phyloP scores from a whole-genome alignment of 2,329 filamentous ascomycete genomes.

The Colletotrichum sp. region DNA sequence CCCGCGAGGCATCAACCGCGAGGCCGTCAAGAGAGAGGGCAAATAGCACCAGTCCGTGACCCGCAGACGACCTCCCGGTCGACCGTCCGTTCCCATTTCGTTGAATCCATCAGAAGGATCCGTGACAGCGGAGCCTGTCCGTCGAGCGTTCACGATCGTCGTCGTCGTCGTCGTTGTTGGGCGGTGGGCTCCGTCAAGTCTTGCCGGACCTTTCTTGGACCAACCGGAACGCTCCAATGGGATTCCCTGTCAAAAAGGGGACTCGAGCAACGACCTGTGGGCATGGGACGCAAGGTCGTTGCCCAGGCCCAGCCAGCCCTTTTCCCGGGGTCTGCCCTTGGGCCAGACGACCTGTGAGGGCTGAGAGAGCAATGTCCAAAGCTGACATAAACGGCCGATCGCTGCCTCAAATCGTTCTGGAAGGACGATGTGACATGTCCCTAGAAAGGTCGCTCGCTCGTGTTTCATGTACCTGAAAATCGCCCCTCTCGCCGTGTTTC shows the following conservation, averaged over 20 bases:
- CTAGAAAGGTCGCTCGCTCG: conserved; percentile 5
- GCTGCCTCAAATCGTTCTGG: conserved; percentile 24
- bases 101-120: background rate
- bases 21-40: background rate
- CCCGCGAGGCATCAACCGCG: background rate
- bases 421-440: conserved; percentile 22
- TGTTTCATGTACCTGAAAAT: conserved; percentile 31
- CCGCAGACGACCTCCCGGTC: background rate
- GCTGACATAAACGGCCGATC: conserved; percentile 16
- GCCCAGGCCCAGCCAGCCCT: background rate
- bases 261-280: background rate
- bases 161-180: background rate
- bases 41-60: conserved; percentile 8
- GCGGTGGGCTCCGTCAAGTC: background rate
- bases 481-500: conserved; percentile 28
- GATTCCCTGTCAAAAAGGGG: background rate
- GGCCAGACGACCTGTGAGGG: background rate
- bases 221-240: background rate
- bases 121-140: conserved; percentile 13
- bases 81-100: conserved; percentile 9
- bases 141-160: background rate
- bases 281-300: background rate
- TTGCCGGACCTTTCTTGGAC: background rate
- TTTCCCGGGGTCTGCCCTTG: background rate
- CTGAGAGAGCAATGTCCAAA: background rate